A percentile compares a stretch with the other conserved stretches of the same genome.
These are phyloP conservation scores for Parmales sp. DNA, from an alignment of 108 stramenopile genomes.

Conservation along the genomic window DNA sequence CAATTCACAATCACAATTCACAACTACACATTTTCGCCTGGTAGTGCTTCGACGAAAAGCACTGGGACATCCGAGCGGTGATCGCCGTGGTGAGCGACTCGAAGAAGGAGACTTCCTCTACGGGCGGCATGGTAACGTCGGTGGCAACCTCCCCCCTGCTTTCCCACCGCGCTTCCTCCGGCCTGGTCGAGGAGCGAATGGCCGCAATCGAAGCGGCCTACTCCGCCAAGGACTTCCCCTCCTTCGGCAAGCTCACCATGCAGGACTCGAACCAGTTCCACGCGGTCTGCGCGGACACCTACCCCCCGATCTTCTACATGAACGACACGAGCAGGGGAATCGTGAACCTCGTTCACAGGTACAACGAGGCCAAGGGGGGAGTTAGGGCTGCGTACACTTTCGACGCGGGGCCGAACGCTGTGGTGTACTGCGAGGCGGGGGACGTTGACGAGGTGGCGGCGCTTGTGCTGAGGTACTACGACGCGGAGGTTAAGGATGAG, in stretches of 20 bases:
- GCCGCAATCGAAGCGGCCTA: slow-evolving; percentile 74
- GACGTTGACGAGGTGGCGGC: slow-evolving; percentile 56
- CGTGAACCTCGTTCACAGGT: slow-evolving; percentile 63
- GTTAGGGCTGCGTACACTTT: slow-evolving; percentile 92
- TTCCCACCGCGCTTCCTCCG: slow-evolving; percentile 52
- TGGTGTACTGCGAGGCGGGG: slow-evolving; percentile 64
- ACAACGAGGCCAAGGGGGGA: slow-evolving; percentile 69
- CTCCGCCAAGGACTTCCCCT: slow-evolving; percentile 68
- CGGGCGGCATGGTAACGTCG: slow-evolving; percentile 82
- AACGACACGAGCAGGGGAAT: slow-evolving; percentile 70
- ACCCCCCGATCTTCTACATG: slow-evolving; percentile 99
- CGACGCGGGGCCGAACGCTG: slow-evolving; percentile 99
- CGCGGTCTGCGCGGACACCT: slow-evolving; percentile 96
- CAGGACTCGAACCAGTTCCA: slow-evolving; percentile 95
- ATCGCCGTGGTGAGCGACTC: slow-evolving; percentile 82
- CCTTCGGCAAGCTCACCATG: slow-evolving; percentile 91
- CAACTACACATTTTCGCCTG: too few species aligned
- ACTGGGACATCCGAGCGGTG: slow-evolving; percentile 91
- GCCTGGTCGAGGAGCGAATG: slow-evolving; percentile 77
- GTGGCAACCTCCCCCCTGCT: slow-evolving; percentile 77
- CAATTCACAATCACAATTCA: too few species aligned
- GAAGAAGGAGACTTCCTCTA: slow-evolving; percentile 92
- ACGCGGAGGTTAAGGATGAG: slow-evolving; percentile 10
- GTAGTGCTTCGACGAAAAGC: slow-evolving; percentile 65
- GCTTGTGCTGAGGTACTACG: slow-evolving; percentile 62